These are phyloP conservation scores for Micractinium sp. DNA, from an alignment of 139 green algal genomes.

Conservation along the genomic window DNA sequence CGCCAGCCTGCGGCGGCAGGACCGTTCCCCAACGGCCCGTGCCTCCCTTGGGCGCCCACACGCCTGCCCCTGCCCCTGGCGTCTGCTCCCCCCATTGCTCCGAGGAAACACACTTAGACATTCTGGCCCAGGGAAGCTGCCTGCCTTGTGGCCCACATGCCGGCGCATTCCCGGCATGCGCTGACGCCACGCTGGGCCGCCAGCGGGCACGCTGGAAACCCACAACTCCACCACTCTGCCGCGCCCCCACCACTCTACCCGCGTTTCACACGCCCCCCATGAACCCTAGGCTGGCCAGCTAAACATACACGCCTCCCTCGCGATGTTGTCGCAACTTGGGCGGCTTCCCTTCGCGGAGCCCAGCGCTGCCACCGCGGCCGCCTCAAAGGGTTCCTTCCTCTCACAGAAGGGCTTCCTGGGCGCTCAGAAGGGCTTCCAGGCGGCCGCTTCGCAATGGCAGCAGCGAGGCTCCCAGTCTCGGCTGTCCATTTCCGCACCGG, in stretches of 20 bases:
- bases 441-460: neutral
- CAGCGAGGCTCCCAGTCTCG: conserved; percentile 3
- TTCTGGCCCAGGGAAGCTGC: too few species aligned
- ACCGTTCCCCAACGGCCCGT: too few species aligned
- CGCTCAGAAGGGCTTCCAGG: neutral
- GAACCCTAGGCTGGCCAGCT: neutral
- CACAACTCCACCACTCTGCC: too few species aligned
- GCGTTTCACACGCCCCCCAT: neutral
- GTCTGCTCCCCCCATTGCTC: too few species aligned
- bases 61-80: too few species aligned
- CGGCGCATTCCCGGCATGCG: too few species aligned
- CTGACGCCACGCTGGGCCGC: too few species aligned
- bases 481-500: conserved; percentile 15
- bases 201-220: too few species aligned
- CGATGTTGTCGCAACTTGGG: neutral
- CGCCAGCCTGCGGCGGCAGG: too few species aligned
- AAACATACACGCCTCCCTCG: neutral
- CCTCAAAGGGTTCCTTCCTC: conserved; percentile 4
- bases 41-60: too few species aligned
- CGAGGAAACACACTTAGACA: too few species aligned
- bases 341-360: neutral
- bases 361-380: neutral
- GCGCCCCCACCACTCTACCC: neutral
- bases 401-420: neutral
- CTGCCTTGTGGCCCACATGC: too few species aligned